Evolutionary conservation across 2,329 filamentous ascomycete genomes (phyloP).

Genomic region (Arthrobotrys entomopaga): DNA sequence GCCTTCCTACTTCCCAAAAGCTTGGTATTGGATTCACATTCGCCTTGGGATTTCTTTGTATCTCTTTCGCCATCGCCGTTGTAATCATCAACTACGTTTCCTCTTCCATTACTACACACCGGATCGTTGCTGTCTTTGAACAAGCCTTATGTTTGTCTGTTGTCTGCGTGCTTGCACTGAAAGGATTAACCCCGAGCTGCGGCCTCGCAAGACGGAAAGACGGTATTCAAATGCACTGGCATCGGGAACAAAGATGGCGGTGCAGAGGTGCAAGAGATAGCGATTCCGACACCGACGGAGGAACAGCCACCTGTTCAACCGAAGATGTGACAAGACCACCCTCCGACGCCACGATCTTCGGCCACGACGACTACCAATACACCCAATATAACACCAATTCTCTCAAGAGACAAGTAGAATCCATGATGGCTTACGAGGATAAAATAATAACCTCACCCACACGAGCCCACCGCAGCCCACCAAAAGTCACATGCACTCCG

Average conservation of each 20-base stretch:
- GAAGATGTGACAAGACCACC: constrained; percentile 31
- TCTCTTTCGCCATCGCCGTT: constrained; percentile 33
- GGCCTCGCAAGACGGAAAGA: neutral
- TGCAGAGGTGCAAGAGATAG: too few relatives aligned
- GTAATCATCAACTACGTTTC: constrained; percentile 30
- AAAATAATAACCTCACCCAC: constrained; percentile 3
- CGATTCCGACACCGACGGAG: constrained; percentile 32
- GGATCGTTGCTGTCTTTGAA: constrained; percentile 41
- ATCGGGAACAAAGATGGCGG: constrained; percentile 9
- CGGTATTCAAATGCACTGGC: neutral
- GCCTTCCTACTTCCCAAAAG: constrained; percentile 21
- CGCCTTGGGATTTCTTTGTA: constrained; percentile 41
- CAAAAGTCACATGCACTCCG: constrained; percentile 5
- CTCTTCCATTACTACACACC: constrained; percentile 13
- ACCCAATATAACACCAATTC: neutral
- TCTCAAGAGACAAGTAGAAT: constrained; percentile 21
- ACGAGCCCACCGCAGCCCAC: constrained; percentile 20
- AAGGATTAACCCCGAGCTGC: constrained; percentile 18
- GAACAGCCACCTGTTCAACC: constrained; percentile 20
- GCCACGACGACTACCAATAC: neutral
- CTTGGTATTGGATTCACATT: constrained; percentile 36
- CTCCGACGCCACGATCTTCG: constrained; percentile 36
- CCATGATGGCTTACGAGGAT: constrained; percentile 33
- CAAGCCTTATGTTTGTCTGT: constrained; percentile 34
- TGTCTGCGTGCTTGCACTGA: constrained; percentile 33